Base-by-base conservation (phyloP, 495 filamentous ascomycete genomes). In the Lepidopterella palustris region DNA sequence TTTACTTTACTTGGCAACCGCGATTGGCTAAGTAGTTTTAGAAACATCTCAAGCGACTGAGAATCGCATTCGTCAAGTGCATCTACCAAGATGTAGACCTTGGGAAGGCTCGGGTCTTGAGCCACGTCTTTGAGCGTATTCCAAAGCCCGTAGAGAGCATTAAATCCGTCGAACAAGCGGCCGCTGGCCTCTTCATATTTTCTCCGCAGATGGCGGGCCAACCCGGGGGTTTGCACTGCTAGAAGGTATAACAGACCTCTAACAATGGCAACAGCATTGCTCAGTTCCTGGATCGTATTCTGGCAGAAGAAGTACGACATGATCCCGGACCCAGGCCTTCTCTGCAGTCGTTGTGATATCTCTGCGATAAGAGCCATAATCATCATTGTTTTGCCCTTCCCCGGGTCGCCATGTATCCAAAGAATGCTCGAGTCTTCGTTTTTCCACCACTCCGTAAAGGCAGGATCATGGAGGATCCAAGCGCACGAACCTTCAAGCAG, bases 341-440 rank as follows among this genome's bases (percentile, higher is more conserved):
- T 6, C 6, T 35, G 13, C 31, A 35, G 31, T 35, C 31, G 1
- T 24, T 48, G 0, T 0, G 24, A 8, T 39, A 59, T n/a, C 28
- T 59, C 56, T 3, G 54, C 52, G 20, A 51, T 56, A 15, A 55
- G 27, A 23, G 58, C 58, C 23, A 55, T 60, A 24, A 58, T 58
- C 18, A 60, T 60, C 58, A 60, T 60, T n/a, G 58, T 60, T 28
- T 60, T 60, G 18, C 58, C 58, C 26, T 60, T 60, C 3, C 58
- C 58, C 29, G 58, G 58, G 26, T 60, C 58, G 29, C 58, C 58
- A 26, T 55, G 49, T 55, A 60, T 60, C 58, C 58, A 60, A 5
- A 60, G 58, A 0, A 55, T 42, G n/a, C 40, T 20, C 6, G 24
- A 55, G 3, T 42, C n/a, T 3, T 58, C 26, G 24, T 25, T 20